Conservation (phyloP, 1,284 basidiomycete genomes). For the Anthracocystis walkeri region DNA sequence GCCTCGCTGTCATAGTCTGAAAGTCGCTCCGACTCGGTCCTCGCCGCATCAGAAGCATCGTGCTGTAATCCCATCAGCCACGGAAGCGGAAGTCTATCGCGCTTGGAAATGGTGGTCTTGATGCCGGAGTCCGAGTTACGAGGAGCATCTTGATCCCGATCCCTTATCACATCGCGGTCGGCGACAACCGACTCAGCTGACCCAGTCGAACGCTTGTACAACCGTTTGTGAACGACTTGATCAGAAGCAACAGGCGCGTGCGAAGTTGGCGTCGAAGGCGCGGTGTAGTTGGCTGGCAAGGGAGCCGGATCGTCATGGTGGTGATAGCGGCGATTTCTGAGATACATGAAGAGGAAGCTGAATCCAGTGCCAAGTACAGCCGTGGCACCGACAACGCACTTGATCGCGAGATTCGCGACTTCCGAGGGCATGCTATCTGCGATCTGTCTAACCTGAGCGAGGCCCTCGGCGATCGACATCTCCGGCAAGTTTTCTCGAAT, state of each 20-base stretch:
- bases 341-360: conserved; percentile 1
- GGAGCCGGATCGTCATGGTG: not conserved
- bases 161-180: no score
- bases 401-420: not conserved
- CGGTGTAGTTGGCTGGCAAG: not conserved
- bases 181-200: not conserved
- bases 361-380: conserved; percentile 8
- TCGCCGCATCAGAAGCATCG: no score
- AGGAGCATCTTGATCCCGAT: no score
- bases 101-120: no score
- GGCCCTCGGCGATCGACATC: not conserved
- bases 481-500: not conserved
- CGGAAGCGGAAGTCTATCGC: no score
- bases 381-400: not conserved
- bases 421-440: conserved; percentile 1
- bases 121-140: no score
- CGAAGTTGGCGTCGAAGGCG: not conserved
- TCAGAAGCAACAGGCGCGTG: not conserved
- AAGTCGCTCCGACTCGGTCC: no score
- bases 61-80: no score
- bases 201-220: not conserved
- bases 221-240: not conserved
- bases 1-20: no score
- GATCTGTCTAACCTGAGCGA: not conserved
- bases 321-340: not conserved